Evolutionary conservation across 108 stramenopile species (phyloP), one percentile per base, ranked within the genome.

Genomic region (Cyclotella distinguenda): DNA sequence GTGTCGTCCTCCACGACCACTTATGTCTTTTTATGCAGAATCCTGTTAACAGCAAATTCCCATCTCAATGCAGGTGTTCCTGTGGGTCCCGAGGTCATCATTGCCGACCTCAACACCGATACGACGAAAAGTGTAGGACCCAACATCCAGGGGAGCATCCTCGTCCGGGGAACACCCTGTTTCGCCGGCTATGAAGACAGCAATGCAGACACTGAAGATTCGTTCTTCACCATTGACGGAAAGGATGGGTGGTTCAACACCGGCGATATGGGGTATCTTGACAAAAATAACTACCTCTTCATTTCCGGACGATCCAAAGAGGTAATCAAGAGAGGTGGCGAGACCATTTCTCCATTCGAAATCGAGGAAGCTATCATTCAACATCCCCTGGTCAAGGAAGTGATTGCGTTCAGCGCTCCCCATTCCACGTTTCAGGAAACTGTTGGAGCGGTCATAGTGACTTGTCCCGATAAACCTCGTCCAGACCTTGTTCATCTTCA

Each of bases 271-370:
- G 93, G 93, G 6, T 71, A 77, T 49, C 32, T 94, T 11, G 89
- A 94, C 65, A 72, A 35, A 33, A 84, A 87, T 19, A 84, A 83
- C 40, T 90, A 83, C 57, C 51, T 94, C 6, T 82, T 69, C 60
- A 85, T 94, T 59, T 81, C 84, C 6, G 93, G 87, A 19, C 64
- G 92, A 0, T 83, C 74, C 31, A 94, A 94, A 59, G 93, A 94
- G 62, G 84, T 94, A 18, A 89, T 94, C 65, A 94, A 90, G 43
- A 80, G 93, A 11, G 89, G 92, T 11, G 88, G 88, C 16, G 92
- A 93, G 60, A 86, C 81, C 15, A 84, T 93, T 22, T 72, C 68
- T 19, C 87, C 88, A 6, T 48, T 90, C 39, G 86, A 88, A 63
- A 81, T 93, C 47, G 92, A 93, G 65, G 88, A 93, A 42, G 84